Conservation (phyloP, 495 filamentous ascomycete genomes). For the Penicillium atrosanguineum region DNA sequence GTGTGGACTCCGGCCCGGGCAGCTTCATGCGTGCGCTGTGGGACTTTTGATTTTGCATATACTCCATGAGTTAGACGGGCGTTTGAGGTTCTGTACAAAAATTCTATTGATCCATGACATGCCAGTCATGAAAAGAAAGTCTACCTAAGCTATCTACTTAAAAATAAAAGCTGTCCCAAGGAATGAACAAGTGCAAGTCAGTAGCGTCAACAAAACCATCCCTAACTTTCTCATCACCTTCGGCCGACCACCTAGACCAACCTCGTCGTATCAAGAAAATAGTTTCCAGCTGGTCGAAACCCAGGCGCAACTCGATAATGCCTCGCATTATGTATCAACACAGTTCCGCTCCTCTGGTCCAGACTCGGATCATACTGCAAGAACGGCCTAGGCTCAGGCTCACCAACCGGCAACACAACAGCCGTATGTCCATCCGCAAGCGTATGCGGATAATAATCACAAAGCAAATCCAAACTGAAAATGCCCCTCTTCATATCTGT, state of each 20-base stretch:
- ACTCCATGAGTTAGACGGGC: neutral
- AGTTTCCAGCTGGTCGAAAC: neutral
- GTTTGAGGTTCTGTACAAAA: neutral
- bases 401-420: neutral
- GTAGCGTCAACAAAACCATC: neutral
- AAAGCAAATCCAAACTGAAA: neutral
- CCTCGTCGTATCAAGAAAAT: neutral
- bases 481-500: neutral
- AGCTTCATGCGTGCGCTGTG: constrained; percentile 38
- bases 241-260: neutral
- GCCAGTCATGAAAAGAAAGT: neutral
- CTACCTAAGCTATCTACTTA: neutral
- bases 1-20: constrained; percentile 39
- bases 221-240: no score
- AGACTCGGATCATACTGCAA: neutral
- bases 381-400: neutral
- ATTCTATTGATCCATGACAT: neutral
- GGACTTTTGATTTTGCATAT: constrained; percentile 23
- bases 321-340: neutral
- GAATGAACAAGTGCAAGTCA: neutral
- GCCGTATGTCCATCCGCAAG: neutral
- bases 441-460: neutral
- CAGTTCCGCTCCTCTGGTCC: neutral
- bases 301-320: neutral
- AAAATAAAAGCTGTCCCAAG: neutral